Percentiles rank a stretch among this genome's conserved stretches.
phyloP scores from a whole-genome alignment of 2,329 filamentous ascomycete genomes.

The Paraphoma chrysanthemicola region DNA sequence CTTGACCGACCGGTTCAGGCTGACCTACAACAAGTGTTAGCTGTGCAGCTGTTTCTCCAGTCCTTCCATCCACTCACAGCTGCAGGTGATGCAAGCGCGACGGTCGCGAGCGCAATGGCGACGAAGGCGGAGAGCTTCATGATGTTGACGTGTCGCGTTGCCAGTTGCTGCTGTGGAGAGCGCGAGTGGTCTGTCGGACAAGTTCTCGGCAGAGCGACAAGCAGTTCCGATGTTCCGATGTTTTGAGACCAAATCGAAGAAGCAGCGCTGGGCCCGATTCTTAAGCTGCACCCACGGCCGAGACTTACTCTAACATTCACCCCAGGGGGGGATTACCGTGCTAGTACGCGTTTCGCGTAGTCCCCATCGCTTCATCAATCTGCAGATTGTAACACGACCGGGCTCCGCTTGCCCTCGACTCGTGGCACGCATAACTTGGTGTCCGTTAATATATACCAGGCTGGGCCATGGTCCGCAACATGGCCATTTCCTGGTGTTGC shows the following conservation, averaged over 20 bases:
- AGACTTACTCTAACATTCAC: conserved; percentile 25
- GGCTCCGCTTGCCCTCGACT: conserved; percentile 27
- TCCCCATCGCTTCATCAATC: conserved; percentile 11
- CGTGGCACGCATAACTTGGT: conserved; percentile 21
- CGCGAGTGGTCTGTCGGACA: background rate
- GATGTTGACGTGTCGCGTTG: background rate
- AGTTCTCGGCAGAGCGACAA: background rate
- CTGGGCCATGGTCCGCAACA: conserved; percentile 7
- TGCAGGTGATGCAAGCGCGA: conserved; percentile 32
- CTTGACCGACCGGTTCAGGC: conserved; percentile 27
- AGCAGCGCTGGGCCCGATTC: background rate
- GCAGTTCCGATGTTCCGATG: background rate
- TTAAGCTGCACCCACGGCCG: background rate
- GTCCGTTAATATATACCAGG: conserved; percentile 9
- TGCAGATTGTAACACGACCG: conserved; percentile 18
- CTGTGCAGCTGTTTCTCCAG: background rate
- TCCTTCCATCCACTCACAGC: conserved; percentile 18
- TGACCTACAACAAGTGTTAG: conserved; percentile 19
- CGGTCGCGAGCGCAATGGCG: conserved; percentile 19
- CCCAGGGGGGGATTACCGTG: background rate
- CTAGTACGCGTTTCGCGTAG: conserved; percentile 2
- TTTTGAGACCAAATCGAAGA: background rate
- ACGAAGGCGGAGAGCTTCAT: conserved; percentile 38
- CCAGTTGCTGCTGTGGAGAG: background rate
- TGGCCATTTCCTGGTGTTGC: background rate